Evolutionary conservation across 2,329 filamentous ascomycete genomes (phyloP), one percentile per base, ranked within the genome.

Genomic region (Alternaria gaisen): DNA sequence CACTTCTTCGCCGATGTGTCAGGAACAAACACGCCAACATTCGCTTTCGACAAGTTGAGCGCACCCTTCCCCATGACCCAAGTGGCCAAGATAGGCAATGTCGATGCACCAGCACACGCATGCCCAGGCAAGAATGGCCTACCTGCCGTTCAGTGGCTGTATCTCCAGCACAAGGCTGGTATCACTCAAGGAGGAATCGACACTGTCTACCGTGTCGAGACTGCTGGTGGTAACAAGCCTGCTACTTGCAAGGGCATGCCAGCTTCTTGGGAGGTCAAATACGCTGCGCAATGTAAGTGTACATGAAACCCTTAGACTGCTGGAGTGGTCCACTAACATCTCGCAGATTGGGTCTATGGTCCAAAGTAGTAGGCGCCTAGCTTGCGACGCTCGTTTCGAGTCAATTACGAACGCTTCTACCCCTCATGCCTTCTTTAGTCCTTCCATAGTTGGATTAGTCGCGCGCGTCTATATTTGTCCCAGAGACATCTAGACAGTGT

Each of bases 1-100:
- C 90, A 93, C 82, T 91, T 83, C 84, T 92, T 92, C 82, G 85
- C 76, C 62, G 64, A 47, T 64, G 58, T 68, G 24, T 41, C 48
- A 20, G 58, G 48, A 26, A 58, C 50, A 47, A 71, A 44, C 78
- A 83, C 63, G 0, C 90, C 90, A 1, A 87, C 83, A 12, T 92
- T 92, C 73, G 82, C 86, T 60, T 80, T 91, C 38, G 72, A 78
- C 52, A 74, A 77, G 40, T 70, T 73, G 36, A 71, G 58, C 77
- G 30, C 76, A 81, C 71, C 77, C 14, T 63, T 74, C 83, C 66
- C 80, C 80, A 60, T 80, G 78, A 64, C 71, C 16, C 68, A 72
- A 22, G 73, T 76, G n/a, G 62, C 83, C 74, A 87, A 88, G 78
- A 64, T 81, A 41, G 82, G 79, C 32, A 75, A 71, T 36, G 81